These are phyloP conservation scores for Rosa multiflora DNA, from an alignment of 306 rosid genomes.

Conservation along the genomic window DNA sequence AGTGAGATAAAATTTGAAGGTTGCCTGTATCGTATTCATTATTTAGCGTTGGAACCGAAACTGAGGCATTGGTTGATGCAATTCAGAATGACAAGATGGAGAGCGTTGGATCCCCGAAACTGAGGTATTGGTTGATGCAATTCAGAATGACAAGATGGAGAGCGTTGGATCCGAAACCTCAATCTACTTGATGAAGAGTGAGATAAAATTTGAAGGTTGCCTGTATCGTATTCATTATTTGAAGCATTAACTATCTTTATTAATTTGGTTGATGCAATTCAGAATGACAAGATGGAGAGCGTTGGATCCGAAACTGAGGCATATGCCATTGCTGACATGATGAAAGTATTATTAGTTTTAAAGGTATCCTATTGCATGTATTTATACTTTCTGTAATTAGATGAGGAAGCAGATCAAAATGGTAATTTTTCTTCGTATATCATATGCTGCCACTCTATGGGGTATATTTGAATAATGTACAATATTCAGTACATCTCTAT, in stretches of 20 bases:
- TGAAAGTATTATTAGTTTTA: conserved; percentile 44
- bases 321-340: conserved; percentile 84
- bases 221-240: too few species aligned
- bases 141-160: too few species aligned
- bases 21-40: not conserved
- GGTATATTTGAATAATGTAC: not conserved
- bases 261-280: conserved; percentile 24
- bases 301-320: conserved; percentile 95
- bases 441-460: not conserved
- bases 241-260: too few species aligned
- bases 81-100: conserved; percentile 77
- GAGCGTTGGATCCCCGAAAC: conserved; percentile 78
- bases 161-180: too few species aligned
- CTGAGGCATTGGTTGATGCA: conserved; percentile 8
- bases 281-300: conserved; percentile 79
- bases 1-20: conserved; percentile 1
- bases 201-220: too few species aligned
- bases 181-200: too few species aligned
- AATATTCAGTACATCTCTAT: not conserved
- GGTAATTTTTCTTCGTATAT: not conserved
- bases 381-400: not conserved
- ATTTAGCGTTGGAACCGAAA: not conserved
- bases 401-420: not conserved
- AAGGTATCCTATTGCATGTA: not conserved
- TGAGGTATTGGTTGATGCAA: conserved; percentile 46